A percentile compares a stretch with the other conserved stretches of the same genome.
Conservation (phyloP, 257 asterid species). For the Nemophila menziesii region DNA sequence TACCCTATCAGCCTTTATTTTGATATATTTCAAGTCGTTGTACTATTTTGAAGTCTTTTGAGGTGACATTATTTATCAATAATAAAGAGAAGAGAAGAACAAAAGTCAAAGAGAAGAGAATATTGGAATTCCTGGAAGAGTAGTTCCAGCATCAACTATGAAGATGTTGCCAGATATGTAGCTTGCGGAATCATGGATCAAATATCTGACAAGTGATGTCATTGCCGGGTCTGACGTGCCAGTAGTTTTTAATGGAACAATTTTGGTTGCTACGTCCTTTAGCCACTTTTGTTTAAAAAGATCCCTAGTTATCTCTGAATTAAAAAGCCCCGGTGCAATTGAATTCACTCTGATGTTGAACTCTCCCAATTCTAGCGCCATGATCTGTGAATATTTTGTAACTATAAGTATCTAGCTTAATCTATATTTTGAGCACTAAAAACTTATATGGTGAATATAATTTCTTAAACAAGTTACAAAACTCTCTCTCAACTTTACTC, state of each 20-base stretch:
- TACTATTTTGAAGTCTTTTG: too few species aligned
- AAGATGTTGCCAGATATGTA: constrained; percentile 51
- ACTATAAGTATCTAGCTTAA: too few species aligned
- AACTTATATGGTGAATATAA: too few species aligned
- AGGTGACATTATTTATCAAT: too few species aligned
- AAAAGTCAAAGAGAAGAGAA: constrained; percentile 62
- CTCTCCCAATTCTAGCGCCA: constrained; percentile 63
- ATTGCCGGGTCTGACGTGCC: constrained; percentile 58
- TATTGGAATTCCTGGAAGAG: constrained; percentile 49
- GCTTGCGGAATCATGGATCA: constrained; percentile 51
- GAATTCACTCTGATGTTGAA: constrained; percentile 63
- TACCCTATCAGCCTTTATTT: too few species aligned
- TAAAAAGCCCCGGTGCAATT: constrained; percentile 56
- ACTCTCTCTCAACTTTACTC: too few species aligned
- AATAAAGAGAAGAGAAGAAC: too few species aligned
- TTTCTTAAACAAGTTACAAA: too few species aligned
- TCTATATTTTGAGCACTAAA: too few species aligned
- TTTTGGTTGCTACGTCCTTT: constrained; percentile 25
- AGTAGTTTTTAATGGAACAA: constrained; percentile 37
- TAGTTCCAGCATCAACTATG: constrained; percentile 50
- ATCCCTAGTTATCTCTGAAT: constrained; percentile 56
- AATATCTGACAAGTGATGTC: constrained; percentile 49
- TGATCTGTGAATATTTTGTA: too few species aligned
- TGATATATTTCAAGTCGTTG: too few species aligned
- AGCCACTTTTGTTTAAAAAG: constrained; percentile 55